Conservation (phyloP, 164 flowering plant genomes). For the Aristolochia fimbriata region DNA sequence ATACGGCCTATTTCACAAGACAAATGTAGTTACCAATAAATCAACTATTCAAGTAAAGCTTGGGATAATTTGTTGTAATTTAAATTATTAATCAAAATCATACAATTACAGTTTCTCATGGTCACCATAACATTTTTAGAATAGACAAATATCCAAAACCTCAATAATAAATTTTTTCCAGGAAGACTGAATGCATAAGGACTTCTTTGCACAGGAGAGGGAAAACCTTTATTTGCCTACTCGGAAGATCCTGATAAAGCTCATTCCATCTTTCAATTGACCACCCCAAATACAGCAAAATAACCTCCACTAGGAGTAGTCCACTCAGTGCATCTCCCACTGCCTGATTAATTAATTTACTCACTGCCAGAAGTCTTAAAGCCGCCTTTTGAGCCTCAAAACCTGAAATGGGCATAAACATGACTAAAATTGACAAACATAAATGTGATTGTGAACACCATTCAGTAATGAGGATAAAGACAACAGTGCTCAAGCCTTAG, state of each 20-base stretch:
- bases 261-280: slow-evolving; percentile 71
- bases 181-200: neutral
- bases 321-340: slow-evolving; percentile 96
- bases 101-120: too few species aligned
- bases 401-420: slow-evolving; percentile 25
- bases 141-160: too few species aligned
- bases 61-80: neutral
- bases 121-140: too few species aligned
- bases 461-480: neutral
- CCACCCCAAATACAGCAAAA: slow-evolving; percentile 67
- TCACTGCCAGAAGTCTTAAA: slow-evolving; percentile 63
- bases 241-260: slow-evolving; percentile 83
- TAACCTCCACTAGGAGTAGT: slow-evolving; percentile 77
- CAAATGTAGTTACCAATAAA: too few species aligned
- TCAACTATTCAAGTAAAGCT: neutral
- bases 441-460: neutral
- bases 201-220: neutral
- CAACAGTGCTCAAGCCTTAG: neutral
- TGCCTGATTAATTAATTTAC: slow-evolving; percentile 83
- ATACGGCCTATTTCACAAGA: too few species aligned
- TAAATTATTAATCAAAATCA: too few species aligned
- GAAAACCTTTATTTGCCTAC: slow-evolving; percentile 87
- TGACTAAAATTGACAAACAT: slow-evolving; percentile 7
- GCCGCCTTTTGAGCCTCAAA: slow-evolving; percentile 74
- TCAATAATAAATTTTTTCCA: neutral